A percentile compares a stretch with the other conserved stretches of the same genome.
phyloP scores from a whole-genome alignment of 768 basidiomycete species.

The Pilatotrama ljubarskyi region DNA sequence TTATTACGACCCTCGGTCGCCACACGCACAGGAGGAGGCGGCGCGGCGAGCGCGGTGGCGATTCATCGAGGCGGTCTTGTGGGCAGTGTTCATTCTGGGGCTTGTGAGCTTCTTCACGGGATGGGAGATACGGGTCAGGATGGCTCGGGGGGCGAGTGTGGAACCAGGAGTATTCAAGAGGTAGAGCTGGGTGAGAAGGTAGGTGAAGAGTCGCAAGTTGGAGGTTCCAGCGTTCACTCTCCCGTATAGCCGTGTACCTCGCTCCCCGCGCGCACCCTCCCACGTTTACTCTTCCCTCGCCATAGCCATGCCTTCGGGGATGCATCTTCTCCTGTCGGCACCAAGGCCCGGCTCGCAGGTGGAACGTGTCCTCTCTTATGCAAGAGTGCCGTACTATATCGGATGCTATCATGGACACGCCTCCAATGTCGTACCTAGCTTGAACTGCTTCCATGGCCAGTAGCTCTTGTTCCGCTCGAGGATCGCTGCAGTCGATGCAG shows the following conservation, averaged over 20 bases:
- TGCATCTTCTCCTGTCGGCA: too few relatives aligned
- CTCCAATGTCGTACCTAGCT: too few relatives aligned
- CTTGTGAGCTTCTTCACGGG: constrained; percentile 32
- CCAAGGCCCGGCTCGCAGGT: too few relatives aligned
- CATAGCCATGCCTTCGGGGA: too few relatives aligned
- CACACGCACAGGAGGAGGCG: constrained; percentile 40
- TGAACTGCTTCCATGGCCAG: too few relatives aligned
- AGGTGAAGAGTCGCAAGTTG: neutral
- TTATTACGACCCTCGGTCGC: constrained; percentile 45
- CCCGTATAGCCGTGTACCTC: neutral
- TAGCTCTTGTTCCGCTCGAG: too few relatives aligned
- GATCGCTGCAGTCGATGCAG: too few relatives aligned
- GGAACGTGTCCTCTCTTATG: too few relatives aligned
- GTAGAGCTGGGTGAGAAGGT: neutral
- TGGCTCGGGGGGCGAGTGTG: constrained; percentile 9
- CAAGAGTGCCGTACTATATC: too few relatives aligned
- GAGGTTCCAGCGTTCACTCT: neutral
- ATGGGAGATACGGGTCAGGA: constrained; percentile 23
- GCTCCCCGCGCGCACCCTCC: neutral
- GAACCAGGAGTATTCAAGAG: constrained; percentile 1
- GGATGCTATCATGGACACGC: too few relatives aligned
- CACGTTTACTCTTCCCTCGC: too few relatives aligned
- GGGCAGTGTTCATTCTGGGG: constrained; percentile 37
- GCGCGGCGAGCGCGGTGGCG: constrained; percentile 42
- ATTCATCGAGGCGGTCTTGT: constrained; percentile 43